phyloP scores from a whole-genome alignment of 1,284 basidiomycete species.

The Sparassis latifolia region DNA sequence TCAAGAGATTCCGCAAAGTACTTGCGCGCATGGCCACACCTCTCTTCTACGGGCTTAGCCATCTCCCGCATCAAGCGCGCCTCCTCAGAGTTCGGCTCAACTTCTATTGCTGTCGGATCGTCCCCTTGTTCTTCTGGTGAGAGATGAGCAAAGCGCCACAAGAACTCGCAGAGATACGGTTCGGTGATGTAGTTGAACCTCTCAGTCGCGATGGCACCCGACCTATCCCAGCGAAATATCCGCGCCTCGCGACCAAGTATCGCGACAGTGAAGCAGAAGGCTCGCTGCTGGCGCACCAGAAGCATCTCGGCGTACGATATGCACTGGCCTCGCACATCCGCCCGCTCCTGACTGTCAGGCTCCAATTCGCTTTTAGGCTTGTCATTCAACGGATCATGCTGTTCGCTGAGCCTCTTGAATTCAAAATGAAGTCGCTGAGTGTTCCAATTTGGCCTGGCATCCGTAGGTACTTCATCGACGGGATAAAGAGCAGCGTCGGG shows the following conservation, averaged over 20 bases:
- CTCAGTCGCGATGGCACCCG: conserved; percentile 5
- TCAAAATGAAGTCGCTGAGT: neutral
- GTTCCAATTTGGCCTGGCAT: neutral
- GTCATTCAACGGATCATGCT: conserved; percentile 5
- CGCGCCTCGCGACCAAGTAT: conserved; percentile 9
- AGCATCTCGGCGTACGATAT: conserved; percentile 5
- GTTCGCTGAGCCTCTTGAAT: neutral
- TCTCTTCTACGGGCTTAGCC: neutral
- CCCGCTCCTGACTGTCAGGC: neutral
- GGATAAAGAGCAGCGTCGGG: neutral
- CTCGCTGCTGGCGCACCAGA: conserved; percentile 6
- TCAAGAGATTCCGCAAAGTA: conserved; percentile 2
- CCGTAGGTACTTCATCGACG: neutral
- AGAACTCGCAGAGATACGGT: conserved; percentile 1
- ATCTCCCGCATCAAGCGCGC: neutral
- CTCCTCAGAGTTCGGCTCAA: neutral
- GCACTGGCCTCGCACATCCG: conserved; percentile 2
- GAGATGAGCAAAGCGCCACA: too few species aligned
- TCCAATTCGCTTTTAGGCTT: neutral
- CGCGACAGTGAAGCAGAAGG: neutral
- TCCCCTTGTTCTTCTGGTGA: neutral
- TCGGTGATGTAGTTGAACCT: conserved; percentile 6
- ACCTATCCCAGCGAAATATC: conserved; percentile 7
- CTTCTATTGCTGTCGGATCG: neutral
- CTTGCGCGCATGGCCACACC: neutral